Base-by-base conservation (phyloP, 1,139 yeast species). In the Ogataea hybrid region DNA sequence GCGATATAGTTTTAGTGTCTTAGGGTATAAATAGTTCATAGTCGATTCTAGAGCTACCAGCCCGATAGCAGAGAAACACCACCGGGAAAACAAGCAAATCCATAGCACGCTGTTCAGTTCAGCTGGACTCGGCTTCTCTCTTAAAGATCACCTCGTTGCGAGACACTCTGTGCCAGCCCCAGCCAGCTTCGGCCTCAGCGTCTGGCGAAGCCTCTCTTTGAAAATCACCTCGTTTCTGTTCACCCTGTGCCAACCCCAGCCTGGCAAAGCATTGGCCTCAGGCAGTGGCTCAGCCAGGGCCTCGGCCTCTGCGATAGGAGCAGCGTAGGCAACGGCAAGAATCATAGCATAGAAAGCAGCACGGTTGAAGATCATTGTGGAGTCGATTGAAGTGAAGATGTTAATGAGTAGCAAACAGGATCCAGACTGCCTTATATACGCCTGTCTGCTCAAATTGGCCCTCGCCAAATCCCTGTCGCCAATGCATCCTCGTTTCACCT, bases 141-240 rank as follows among this genome's bases (percentile, higher is more conserved):
- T 28, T 28, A 21, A 28, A 28, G 15, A 28, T 28, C n/a, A 17
- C 31, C 31, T 28, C 31, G 21, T 28, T 28, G 20, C 31, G 17
- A 3, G 31, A 28, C 11, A 28, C 31, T 5, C 28, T 28, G 25
- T 27, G 20, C 35, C 30, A 21, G 53, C 48, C 21, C 42, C 52
- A 41, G 15, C 32, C 39, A 23, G 56, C 45, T n/a, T 44, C 49
- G 11, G 48, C 35, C 15, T 35, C 41, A 12, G 49, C 44, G 4
- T 49, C 53, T 9, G 56, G 46, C 3, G 47, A 48, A 3, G 55
- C 53, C 28, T 54, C 58, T 42, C 60, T 52, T 56, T 56, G 44
- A 42, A 48, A 28, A 54, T 45, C 14, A 52, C 56, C 32, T 49
- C 42, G 35, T 54, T 53, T 30, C 41, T 43, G 30, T 31, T 16